These are phyloP conservation scores for Echria macrotheca DNA, from an alignment of 495 filamentous ascomycete genomes.

Conservation along the genomic window DNA sequence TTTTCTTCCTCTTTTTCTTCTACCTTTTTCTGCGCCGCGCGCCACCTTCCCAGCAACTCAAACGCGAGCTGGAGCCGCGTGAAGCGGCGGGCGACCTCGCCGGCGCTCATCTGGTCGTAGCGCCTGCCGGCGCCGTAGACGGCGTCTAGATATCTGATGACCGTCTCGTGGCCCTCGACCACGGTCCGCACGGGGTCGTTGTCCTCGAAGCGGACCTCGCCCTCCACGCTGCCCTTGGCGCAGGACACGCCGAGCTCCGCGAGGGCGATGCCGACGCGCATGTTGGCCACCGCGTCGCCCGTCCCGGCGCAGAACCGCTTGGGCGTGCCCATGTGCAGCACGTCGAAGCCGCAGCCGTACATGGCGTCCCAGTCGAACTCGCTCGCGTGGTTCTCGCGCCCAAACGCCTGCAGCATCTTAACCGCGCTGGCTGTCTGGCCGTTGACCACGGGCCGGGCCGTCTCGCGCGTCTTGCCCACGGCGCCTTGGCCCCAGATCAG, in stretches of 20 bases:
- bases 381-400: constrained; percentile 69
- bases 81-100: constrained; percentile 32
- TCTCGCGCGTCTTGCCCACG: constrained; percentile 52
- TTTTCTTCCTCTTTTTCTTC: constrained; percentile 10
- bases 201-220: constrained; percentile 47
- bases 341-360: constrained; percentile 83
- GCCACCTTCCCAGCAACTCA: constrained; percentile 34
- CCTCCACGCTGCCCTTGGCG: constrained; percentile 40
- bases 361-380: constrained; percentile 71
- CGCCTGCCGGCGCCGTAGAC: constrained; percentile 33
- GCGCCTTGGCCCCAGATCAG: constrained; percentile 93
- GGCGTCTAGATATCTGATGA: constrained; percentile 52
- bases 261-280: constrained; percentile 52
- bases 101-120: constrained; percentile 24
- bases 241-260: constrained; percentile 56
- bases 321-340: constrained; percentile 62
- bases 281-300: constrained; percentile 49
- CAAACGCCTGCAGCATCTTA: constrained; percentile 70
- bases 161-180: constrained; percentile 42
- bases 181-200: constrained; percentile 43
- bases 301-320: constrained; percentile 49
- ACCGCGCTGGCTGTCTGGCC: constrained; percentile 62
- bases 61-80: constrained; percentile 35
- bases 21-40: constrained; percentile 8
- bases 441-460: constrained; percentile 60